Evolutionary conservation across 495 filamentous ascomycete species (phyloP), one percentile per base, ranked within the genome.

Genomic region (Cercophora sp.): DNA sequence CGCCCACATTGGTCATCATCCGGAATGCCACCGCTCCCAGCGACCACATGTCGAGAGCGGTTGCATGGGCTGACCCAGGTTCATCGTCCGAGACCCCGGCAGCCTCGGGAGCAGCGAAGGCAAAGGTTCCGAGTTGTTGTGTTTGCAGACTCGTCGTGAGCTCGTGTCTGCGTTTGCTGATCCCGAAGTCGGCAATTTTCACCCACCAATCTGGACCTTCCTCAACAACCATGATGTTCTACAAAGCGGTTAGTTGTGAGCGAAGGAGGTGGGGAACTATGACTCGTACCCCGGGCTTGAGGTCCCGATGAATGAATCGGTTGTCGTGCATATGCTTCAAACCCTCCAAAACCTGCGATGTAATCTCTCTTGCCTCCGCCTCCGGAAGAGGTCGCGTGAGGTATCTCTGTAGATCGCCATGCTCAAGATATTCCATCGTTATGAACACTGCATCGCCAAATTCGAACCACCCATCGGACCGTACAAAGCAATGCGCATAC

Each of bases 121-220:
- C 52, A 4, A 50, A 24, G 2, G 52, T 62, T 3, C 59, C 59
- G 31, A 26, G 42, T 13, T 51, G 31, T 11, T 42, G 34, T 1
- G 59, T 61, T 11, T 42, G 23, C 6, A 54, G 35, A 2, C 35
- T 40, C 5, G 47, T 40, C 5, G 47, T 50, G 18, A 42, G 24
- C 1, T 56, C 59, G 9, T 51, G 42, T 0, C 51, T 37, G 5
- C 54, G 37, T 36, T 48, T 54, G 67, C 62, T 64, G 40, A 80
- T 71, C 0, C 78, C 78, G 47, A 81, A 79, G 60, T 79, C 78
- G 9, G 71, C 71, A 36, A 79, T 75, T 56, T 80, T 79, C 5
- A 79, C 71, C 57, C 68, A 70, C 59, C 73, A 78, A 2, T 54
- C 48, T 8, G 56, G 62, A 6, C 58, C 35, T 16, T 48, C 23